Conservation (phyloP, 2,329 filamentous ascomycete species). For the Aspergillus sp. region DNA sequence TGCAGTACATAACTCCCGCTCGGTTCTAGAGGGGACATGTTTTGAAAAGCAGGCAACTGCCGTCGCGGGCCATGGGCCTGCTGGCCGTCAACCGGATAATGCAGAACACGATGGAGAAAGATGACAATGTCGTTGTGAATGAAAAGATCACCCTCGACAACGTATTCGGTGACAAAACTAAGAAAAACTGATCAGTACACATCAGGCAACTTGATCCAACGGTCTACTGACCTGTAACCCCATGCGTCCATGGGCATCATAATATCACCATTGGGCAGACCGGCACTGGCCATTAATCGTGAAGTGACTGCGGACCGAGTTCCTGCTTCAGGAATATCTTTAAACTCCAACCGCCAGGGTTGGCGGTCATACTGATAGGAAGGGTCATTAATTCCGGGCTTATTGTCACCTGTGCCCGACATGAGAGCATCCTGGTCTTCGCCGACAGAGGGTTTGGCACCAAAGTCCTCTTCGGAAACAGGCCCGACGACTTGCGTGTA, state of each 20-base stretch:
- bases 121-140: slow-evolving; percentile 55
- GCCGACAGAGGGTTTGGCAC: slow-evolving; percentile 11
- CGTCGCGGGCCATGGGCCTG: slow-evolving; percentile 28
- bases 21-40: slow-evolving; percentile 49
- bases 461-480: slow-evolving; percentile 34
- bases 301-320: slow-evolving; percentile 51
- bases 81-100: slow-evolving; percentile 35
- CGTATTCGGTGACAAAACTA: slow-evolving; percentile 55
- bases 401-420: slow-evolving; percentile 21
- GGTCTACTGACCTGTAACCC: slow-evolving; percentile 47
- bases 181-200: too few relatives aligned
- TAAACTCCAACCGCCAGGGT: slow-evolving; percentile 43
- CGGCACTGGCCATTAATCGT: slow-evolving; percentile 46
- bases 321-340: slow-evolving; percentile 47
- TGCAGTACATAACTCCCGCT: slow-evolving; percentile 57
- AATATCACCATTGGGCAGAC: slow-evolving; percentile 47
- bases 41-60: slow-evolving; percentile 38
- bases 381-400: neutral
- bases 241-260: slow-evolving; percentile 47
- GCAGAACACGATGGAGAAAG: slow-evolving; percentile 51
- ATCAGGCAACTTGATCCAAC: neutral
- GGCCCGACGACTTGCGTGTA: slow-evolving; percentile 50
- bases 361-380: slow-evolving; percentile 33
- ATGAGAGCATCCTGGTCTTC: slow-evolving; percentile 30
- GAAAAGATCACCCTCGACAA: slow-evolving; percentile 54